These are phyloP conservation scores for Chrysopogon serrulatus DNA, from an alignment of 176 grass and related monocot genomes.

Conservation along the genomic window DNA sequence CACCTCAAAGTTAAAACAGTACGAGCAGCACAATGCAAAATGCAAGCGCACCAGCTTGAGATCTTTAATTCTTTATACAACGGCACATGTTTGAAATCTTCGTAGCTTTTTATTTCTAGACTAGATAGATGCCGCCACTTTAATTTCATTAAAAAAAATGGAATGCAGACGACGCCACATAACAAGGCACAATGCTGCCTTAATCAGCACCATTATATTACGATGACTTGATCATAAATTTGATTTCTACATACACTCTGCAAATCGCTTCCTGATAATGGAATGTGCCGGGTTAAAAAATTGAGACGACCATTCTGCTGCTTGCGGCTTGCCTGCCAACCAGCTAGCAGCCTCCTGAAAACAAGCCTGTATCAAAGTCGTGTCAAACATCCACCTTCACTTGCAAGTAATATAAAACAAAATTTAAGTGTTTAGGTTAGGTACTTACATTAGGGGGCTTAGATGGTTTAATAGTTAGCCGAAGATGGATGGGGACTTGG, in stretches of 20 bases:
- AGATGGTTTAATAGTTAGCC: neutral
- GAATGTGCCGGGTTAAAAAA: neutral
- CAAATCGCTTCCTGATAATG: neutral
- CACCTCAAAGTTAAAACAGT: neutral
- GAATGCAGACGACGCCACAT: neutral
- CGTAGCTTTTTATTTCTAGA: neutral
- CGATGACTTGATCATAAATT: neutral
- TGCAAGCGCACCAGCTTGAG: neutral
- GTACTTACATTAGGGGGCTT: neutral
- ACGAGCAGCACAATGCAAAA: neutral
- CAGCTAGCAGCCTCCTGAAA: conserved; percentile 43
- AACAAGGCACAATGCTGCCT: neutral
- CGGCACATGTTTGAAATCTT: neutral
- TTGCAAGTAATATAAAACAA: conserved; percentile 2
- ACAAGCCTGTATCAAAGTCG: neutral
- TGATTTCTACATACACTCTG: neutral
- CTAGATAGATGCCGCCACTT: neutral
- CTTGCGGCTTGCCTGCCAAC: too few relatives aligned
- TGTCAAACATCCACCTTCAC: neutral
- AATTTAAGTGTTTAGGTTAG: neutral
- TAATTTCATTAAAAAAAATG: neutral
- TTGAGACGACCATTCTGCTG: conserved; percentile 6
- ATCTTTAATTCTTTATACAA: neutral
- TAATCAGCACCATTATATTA: neutral
- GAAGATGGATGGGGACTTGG: neutral